These are phyloP conservation scores for Thinopyrum elongatum DNA, from an alignment of 176 grass and related monocot species.

Conservation along the genomic window DNA sequence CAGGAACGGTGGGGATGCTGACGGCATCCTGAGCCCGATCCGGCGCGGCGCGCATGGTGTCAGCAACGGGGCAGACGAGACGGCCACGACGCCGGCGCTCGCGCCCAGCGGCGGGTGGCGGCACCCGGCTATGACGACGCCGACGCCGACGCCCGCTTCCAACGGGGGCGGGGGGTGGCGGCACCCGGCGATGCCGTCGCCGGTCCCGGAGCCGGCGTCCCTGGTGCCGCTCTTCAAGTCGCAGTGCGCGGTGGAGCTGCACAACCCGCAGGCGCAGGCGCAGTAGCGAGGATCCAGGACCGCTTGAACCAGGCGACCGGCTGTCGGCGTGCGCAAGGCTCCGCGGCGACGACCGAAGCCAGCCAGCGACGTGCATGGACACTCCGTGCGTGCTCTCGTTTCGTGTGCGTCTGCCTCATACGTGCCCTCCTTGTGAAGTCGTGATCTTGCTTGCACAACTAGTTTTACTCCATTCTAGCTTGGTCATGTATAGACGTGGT, in stretches of 20 bases:
- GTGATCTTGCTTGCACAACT: constrained; percentile 14
- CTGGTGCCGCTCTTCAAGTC: constrained; percentile 44
- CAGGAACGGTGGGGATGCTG: constrained; percentile 4
- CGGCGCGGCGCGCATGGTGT: background rate
- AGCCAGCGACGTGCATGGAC: background rate
- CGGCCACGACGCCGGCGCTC: background rate
- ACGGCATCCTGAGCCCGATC: background rate
- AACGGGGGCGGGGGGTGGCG: constrained; percentile 29
- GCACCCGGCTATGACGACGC: constrained; percentile 43
- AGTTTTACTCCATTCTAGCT: background rate
- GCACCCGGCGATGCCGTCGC: constrained; percentile 47
- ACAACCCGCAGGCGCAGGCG: constrained; percentile 14
- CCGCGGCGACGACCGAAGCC: background rate
- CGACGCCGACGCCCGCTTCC: background rate
- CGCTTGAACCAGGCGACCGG: background rate
- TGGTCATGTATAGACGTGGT: constrained; percentile 11
- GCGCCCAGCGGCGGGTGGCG: constrained; percentile 19
- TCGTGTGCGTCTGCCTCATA: too few relatives aligned
- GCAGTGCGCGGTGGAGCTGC: constrained; percentile 45
- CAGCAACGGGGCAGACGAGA: background rate
- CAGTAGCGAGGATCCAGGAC: constrained; percentile 21
- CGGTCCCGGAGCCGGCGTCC: constrained; percentile 49
- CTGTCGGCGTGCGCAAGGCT: background rate
- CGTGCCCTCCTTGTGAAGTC: background rate
- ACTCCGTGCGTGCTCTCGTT: background rate